Evolutionary conservation across 2,329 filamentous ascomycete genomes (phyloP).

Genomic region (Venturia carpophila): DNA sequence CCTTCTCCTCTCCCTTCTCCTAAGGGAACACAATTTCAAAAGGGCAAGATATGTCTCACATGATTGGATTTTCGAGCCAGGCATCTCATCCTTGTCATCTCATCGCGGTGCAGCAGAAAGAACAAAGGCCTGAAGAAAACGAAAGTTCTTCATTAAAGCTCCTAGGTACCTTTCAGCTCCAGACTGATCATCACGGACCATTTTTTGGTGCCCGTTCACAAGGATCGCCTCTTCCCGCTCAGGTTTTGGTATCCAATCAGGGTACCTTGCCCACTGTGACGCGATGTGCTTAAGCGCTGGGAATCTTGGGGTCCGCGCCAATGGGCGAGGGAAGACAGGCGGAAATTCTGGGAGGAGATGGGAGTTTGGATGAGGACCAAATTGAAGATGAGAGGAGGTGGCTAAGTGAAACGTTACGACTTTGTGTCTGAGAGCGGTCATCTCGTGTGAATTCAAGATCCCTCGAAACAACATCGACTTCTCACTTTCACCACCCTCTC

Average conservation of each 20-base stretch:
- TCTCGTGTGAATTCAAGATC: too few relatives aligned
- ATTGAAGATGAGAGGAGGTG: background rate
- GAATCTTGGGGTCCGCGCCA: background rate
- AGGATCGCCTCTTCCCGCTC: constrained; percentile 3
- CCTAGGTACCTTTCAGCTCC: too few relatives aligned
- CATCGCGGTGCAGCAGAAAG: background rate
- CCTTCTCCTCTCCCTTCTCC: too few relatives aligned
- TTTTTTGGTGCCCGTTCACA: background rate
- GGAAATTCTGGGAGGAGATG: background rate
- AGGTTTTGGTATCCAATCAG: constrained; percentile 8
- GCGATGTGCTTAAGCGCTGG: constrained; percentile 10
- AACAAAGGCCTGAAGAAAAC: background rate
- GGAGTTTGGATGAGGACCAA: background rate
- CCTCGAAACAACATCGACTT: too few relatives aligned
- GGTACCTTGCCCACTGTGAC: background rate
- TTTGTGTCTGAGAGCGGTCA: too few relatives aligned
- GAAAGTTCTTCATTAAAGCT: background rate
- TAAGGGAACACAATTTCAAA: too few relatives aligned
- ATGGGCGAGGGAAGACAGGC: background rate
- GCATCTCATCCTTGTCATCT: background rate
- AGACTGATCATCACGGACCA: background rate
- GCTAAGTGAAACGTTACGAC: too few relatives aligned
- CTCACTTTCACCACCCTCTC: too few relatives aligned
- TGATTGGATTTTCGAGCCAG: too few relatives aligned
- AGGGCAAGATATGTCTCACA: too few relatives aligned